A percentile compares a stretch with the other conserved stretches of the same genome.
These are phyloP conservation scores for Phoenix roebelenii DNA, from an alignment of 176 grass and related monocot genomes.

Conservation along the genomic window DNA sequence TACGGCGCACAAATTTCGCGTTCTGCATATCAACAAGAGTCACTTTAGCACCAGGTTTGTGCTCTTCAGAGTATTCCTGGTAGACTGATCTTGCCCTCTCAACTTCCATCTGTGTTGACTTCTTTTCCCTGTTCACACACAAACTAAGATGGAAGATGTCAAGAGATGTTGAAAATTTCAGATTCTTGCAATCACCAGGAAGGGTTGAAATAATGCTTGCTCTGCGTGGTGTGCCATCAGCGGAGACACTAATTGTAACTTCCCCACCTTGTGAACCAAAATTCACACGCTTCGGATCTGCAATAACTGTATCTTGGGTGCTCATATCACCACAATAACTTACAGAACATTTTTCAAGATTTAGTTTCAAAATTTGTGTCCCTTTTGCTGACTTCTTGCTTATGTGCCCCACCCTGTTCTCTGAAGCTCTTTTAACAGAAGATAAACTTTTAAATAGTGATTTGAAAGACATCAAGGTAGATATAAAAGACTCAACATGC, in stretches of 20 bases:
- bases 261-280: slow-evolving; percentile 91
- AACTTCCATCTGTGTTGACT: slow-evolving; percentile 56
- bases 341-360: slow-evolving; percentile 78
- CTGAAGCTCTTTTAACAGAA: slow-evolving; percentile 41
- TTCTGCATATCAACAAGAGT: slow-evolving; percentile 95
- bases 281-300: slow-evolving; percentile 95
- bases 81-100: slow-evolving; percentile 87
- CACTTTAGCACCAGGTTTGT: slow-evolving; percentile 50
- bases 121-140: slow-evolving; percentile 77
- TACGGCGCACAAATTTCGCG: slow-evolving; percentile 78
- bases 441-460: slow-evolving; percentile 59
- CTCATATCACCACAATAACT: slow-evolving; percentile 64
- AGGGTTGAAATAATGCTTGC: slow-evolving; percentile 68
- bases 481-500: slow-evolving; percentile 75
- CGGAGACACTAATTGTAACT: slow-evolving; percentile 73
- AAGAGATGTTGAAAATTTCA: slow-evolving; percentile 74
- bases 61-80: slow-evolving; percentile 44
- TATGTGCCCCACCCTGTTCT: slow-evolving; percentile 38
- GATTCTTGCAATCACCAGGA: slow-evolving; percentile 28
- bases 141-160: slow-evolving; percentile 65
- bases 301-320: slow-evolving; percentile 69
- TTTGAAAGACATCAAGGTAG: slow-evolving; percentile 66
- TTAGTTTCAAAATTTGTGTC: slow-evolving; percentile 71
- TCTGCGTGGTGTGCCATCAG: slow-evolving; percentile 73
- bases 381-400: slow-evolving; percentile 63